phyloP scores from a whole-genome alignment of 73 alveolate species.

The Paramecium pentaurelia region DNA sequence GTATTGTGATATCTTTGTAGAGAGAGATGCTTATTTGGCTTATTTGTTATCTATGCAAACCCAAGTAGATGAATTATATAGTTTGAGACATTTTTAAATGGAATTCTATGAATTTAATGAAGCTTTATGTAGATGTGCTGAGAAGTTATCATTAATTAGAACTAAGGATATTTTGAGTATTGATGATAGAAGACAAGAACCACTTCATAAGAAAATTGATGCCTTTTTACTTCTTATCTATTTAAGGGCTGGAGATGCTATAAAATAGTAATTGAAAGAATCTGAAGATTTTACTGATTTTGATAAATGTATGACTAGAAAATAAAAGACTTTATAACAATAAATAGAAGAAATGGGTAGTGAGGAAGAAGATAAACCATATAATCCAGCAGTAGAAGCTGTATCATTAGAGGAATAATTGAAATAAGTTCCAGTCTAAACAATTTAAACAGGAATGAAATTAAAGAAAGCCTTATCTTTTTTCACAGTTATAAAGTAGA shows the following conservation, averaged over 20 bases:
- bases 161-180: background rate
- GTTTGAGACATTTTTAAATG: slow-evolving; percentile 63
- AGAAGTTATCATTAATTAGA: slow-evolving; percentile 44
- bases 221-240: background rate
- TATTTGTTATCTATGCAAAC: slow-evolving; percentile 64
- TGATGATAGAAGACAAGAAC: slow-evolving; percentile 33
- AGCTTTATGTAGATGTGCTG: slow-evolving; percentile 72
- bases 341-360: slow-evolving; percentile 31
- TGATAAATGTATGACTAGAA: slow-evolving; percentile 42
- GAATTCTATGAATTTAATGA: slow-evolving; percentile 66
- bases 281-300: slow-evolving; percentile 38
- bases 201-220: slow-evolving; percentile 28
- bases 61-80: slow-evolving; percentile 60
- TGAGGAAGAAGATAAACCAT: slow-evolving; percentile 33
- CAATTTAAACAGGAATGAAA: background rate
- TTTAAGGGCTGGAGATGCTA: slow-evolving; percentile 26
- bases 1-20: slow-evolving; percentile 44
- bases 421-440: background rate
- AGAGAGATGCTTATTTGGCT: slow-evolving; percentile 57
- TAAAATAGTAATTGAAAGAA: background rate
- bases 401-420: background rate
- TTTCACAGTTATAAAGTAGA: background rate
- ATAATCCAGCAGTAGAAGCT: slow-evolving; percentile 24
- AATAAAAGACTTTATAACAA: background rate
- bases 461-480: background rate